Percentiles rank a stretch among this genome's conserved stretches.
These are phyloP conservation scores for Curvularia eragrostidis DNA, from an alignment of 2,329 filamentous ascomycete genomes.

Conservation along the genomic window DNA sequence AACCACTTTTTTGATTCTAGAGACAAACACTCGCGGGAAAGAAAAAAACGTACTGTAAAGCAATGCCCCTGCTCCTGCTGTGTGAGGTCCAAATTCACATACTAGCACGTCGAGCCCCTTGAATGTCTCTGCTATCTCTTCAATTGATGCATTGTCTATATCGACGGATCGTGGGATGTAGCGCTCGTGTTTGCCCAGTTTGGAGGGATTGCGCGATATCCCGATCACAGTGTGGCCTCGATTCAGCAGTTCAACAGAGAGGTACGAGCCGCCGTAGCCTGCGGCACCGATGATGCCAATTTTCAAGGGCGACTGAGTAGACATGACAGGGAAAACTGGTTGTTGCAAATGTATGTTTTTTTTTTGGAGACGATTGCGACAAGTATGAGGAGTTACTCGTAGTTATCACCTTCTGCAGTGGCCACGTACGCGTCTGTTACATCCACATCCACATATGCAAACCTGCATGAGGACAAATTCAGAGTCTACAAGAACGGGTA, in stretches of 20 bases:
- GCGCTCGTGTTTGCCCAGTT: constrained; percentile 39
- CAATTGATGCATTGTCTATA: constrained; percentile 32
- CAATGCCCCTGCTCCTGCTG: constrained; percentile 34
- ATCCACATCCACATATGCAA: background rate
- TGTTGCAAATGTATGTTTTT: background rate
- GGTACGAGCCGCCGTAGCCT: constrained; percentile 46
- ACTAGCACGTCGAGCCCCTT: constrained; percentile 42
- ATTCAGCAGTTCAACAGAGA: constrained; percentile 43
- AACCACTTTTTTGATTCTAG: too few species aligned
- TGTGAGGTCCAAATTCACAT: constrained; percentile 46
- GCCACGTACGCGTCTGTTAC: background rate
- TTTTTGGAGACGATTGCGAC: background rate
- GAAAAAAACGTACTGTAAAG: constrained; percentile 38
- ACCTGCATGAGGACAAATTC: background rate
- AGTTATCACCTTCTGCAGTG: too few species aligned
- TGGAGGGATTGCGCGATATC: constrained; percentile 43
- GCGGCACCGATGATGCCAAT: constrained; percentile 45
- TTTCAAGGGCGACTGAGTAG: constrained; percentile 15
- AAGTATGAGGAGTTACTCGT: background rate
- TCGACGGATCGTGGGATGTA: constrained; percentile 40
- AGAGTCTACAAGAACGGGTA: constrained; percentile 1
- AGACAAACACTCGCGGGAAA: too few species aligned
- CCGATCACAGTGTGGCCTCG: constrained; percentile 46
- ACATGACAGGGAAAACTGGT: background rate
- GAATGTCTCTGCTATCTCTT: constrained; percentile 37